A percentile compares a stretch with the other conserved stretches of the same genome.
phyloP scores from a whole-genome alignment of 2,329 filamentous ascomycete species.

The Mycosphaerelloides madeirae region DNA sequence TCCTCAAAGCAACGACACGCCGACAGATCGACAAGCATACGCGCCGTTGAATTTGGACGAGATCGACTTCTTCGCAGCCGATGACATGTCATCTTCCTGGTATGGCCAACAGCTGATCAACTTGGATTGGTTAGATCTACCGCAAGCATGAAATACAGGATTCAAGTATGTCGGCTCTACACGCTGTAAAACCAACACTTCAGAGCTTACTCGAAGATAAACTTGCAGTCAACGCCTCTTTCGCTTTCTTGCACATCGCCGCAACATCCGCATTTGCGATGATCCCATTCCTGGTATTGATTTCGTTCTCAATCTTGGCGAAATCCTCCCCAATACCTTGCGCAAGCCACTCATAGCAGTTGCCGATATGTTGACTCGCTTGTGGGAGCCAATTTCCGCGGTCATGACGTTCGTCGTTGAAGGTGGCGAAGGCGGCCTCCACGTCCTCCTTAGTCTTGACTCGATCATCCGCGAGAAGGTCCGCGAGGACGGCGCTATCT shows the following conservation, averaged over 20 bases:
- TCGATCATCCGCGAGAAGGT: constrained; percentile 21
- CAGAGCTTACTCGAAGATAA: no score
- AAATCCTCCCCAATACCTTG: constrained; percentile 20
- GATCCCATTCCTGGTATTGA: constrained; percentile 18
- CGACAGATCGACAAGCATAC: constrained; percentile 1
- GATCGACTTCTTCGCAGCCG: constrained; percentile 19
- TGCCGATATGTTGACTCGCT: constrained; percentile 36
- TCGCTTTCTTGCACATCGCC: constrained; percentile 18
- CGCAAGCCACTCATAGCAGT: constrained; percentile 37
- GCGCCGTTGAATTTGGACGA: constrained; percentile 17
- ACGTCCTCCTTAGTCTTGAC: constrained; percentile 18
- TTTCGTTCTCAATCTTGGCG: constrained; percentile 20
- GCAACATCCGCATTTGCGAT: constrained; percentile 23
- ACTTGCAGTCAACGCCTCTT: constrained; percentile 10
- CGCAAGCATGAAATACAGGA: constrained; percentile 5
- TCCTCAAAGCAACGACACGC: no score
- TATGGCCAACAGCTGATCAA: constrained; percentile 24
- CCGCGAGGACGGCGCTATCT: constrained; percentile 26
- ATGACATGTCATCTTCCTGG: constrained; percentile 23
- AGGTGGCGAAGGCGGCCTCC: constrained; percentile 38
- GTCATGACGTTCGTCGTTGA: constrained; percentile 36
- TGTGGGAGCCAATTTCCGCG: constrained; percentile 44
- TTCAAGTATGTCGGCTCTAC: no score
- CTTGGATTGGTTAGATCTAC: constrained; percentile 23
- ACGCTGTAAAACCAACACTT: no score